Evolutionary conservation across 139 green algal species (phyloP), one percentile per base, ranked within the genome.

Genomic region (Medakamo hakoo): DNA sequence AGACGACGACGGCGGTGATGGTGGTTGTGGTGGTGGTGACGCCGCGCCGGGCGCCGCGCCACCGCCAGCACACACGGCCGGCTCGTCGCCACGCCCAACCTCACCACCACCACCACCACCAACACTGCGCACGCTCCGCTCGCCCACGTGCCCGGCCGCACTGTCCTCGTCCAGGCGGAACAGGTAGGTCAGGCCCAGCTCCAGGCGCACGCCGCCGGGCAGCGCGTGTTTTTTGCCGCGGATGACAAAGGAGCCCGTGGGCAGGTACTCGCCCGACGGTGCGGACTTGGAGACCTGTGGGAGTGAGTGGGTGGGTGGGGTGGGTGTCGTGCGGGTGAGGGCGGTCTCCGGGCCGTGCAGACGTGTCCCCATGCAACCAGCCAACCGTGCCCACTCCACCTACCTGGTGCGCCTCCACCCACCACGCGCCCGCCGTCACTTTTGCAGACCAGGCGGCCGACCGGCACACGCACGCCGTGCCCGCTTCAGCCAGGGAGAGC

Each of bases 191-290:
- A 96, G 89, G 23, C 92, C 92, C 77, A 98, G 89, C 4, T 95
- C 77, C 27, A 98, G 83, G 14, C 29, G 1, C 32, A 55, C 66
- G 57, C 82, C 79, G 0, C 91, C 90, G 4, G 92, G 92, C 59
- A 98, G 82, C 78, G 90, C 97, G 74, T 97, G 95, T 82, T 98
- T 98, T 49, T 73, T 79, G 20, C 91, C 91, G 3, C 86, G 74
- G 27, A 98, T 79, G 85, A 97, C 92, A 80, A 98, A 97, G 57
- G 68, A 80, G 18, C 91, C 91, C 1, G 84, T 91, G 26, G 79
- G 71, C 3, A 98, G 79, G 71, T 90, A 94, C 73, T 98, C 91
- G 3, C 92, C 91, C 16, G 82, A 92, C 27, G 90, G 90, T 2
- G 90, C 90, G 5, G 84, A 86, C 68, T 97, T 98, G 63, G 82